A percentile compares a stretch with the other conserved stretches of the same genome.
These are phyloP conservation scores for Styphnolobium japonicum DNA, from an alignment of 306 rosid genomes.

Conservation along the genomic window DNA sequence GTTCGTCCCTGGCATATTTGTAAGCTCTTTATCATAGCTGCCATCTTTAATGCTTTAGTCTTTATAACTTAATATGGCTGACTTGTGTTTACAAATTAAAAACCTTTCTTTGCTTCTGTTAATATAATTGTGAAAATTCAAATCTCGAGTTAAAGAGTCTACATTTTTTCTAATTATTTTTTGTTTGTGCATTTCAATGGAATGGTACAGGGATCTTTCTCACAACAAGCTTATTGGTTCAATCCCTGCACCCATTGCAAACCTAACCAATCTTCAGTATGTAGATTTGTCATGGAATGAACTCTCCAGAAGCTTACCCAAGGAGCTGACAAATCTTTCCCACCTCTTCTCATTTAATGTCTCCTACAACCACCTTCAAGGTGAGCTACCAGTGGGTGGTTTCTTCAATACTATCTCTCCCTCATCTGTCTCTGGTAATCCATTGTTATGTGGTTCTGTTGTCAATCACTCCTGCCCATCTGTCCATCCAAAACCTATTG, in stretches of 20 bases:
- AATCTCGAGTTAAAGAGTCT: not conserved
- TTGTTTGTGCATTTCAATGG: slow-evolving; percentile 14
- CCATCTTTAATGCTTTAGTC: slow-evolving; percentile 10
- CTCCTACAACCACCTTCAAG: slow-evolving; percentile 76
- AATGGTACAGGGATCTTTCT: slow-evolving; percentile 69
- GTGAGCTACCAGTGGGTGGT: slow-evolving; percentile 92
- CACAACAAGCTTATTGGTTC: slow-evolving; percentile 81
- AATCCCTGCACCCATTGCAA: slow-evolving; percentile 71
- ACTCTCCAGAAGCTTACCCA: slow-evolving; percentile 84
- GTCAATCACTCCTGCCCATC: slow-evolving; percentile 75
- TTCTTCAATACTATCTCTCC: slow-evolving; percentile 80
- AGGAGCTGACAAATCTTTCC: slow-evolving; percentile 82
- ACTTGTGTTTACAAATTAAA: not conserved
- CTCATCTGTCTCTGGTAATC: slow-evolving; percentile 64
- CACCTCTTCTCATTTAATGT: slow-evolving; percentile 66
- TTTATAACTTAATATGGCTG: not conserved
- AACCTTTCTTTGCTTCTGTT: not conserved
- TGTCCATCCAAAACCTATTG: slow-evolving; percentile 89
- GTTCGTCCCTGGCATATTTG: slow-evolving; percentile 64
- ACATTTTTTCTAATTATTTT: slow-evolving; percentile 26
- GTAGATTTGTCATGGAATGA: slow-evolving; percentile 79
- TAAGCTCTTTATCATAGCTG: slow-evolving; percentile 43
- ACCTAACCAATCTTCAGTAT: slow-evolving; percentile 68
- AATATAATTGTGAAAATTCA: not conserved
- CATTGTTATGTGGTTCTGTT: slow-evolving; percentile 82